Conservation (phyloP, 106 monocot genomes). For the Allium sativum region DNA sequence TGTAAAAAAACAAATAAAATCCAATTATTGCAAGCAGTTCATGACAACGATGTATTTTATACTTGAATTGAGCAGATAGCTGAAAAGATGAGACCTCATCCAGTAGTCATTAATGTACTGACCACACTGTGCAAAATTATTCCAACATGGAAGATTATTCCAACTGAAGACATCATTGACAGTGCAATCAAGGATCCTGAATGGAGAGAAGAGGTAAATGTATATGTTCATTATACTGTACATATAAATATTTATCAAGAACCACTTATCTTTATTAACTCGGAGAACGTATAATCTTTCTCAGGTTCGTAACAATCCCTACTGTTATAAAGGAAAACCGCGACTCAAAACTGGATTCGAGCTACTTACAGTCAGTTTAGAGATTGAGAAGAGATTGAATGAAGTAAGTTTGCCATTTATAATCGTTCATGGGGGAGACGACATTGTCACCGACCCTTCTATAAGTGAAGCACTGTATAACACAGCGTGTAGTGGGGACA, state of each 20-base stretch:
- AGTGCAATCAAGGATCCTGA: conserved; percentile 32
- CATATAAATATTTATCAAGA: too few species aligned
- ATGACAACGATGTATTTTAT: neutral
- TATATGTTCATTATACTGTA: too few species aligned
- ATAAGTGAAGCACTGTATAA: conserved; percentile 39
- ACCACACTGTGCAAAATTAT: conserved; percentile 24
- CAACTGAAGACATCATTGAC: conserved; percentile 45
- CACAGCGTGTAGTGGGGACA: conserved; percentile 36
- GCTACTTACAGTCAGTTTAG: conserved; percentile 51
- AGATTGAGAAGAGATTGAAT: conserved; percentile 47
- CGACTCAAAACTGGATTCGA: conserved; percentile 46
- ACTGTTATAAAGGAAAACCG: conserved; percentile 49
- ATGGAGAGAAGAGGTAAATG: conserved; percentile 27
- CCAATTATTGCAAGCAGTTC: too few species aligned
- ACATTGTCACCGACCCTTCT: conserved; percentile 59
- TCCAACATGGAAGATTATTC: conserved; percentile 52
- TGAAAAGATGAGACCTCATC: conserved; percentile 52
- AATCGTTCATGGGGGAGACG: conserved; percentile 58
- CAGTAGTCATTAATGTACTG: conserved; percentile 29
- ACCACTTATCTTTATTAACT: too few species aligned
- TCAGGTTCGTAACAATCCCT: conserved; percentile 30
- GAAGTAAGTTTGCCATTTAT: conserved; percentile 42
- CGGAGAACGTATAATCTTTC: neutral
- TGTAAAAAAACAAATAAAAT: neutral
- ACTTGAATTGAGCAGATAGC: conserved; percentile 27